Evolutionary conservation across 2,329 filamentous ascomycete species (phyloP), one percentile per base, ranked within the genome.

Genomic region (Phaeosphaeria sp.): DNA sequence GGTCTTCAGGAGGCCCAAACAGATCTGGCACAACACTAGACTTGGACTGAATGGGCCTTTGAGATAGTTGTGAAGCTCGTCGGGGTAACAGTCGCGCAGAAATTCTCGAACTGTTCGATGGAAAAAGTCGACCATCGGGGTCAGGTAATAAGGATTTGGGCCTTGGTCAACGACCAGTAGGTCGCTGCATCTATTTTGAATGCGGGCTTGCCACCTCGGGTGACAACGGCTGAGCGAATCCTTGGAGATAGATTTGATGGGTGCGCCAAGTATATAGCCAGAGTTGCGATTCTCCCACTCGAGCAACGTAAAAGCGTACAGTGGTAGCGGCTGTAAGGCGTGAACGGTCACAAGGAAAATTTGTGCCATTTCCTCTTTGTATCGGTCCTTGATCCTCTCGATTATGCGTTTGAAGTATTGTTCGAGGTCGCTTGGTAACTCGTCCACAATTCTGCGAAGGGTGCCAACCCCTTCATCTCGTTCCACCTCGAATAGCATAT

Each of bases 81-180:
- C 1, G 24, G 62, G 36, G 47, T 62, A 60, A 1, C 51, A 52
- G 18, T 59, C 60, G 1, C 49, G 40, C 11, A 63, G 40, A 42
- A 64, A 69, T 1, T 69, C 65, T 17, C 49, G 48, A 2, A 63
- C 66, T 0, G 63, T 65, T 8, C 60, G 56, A 39, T 69, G 66
- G 0, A 63, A 33, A 18, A 51, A 67, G 30, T 57, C 65, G 30
- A 52, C 59, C 1, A 39, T 55, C 22, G 49, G 39, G 27, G 51
- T 55, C 13, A 61, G n/a, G 42, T 57, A 60, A 2, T 45, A 3
- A 3, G 61, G 54, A 43, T 64, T 54, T n/a, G 51, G 40, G 20
- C 46, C 9, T 18, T 46, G 25, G 22, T 60, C 56, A 4, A 67
- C 56, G 17, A 64, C 49, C 2, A 69, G 56, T 2, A 69, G 56